A percentile compares a stretch with the other conserved stretches of the same genome.
Conservation (phyloP, 2,329 filamentous ascomycete species). For the Fusarium sp. region DNA sequence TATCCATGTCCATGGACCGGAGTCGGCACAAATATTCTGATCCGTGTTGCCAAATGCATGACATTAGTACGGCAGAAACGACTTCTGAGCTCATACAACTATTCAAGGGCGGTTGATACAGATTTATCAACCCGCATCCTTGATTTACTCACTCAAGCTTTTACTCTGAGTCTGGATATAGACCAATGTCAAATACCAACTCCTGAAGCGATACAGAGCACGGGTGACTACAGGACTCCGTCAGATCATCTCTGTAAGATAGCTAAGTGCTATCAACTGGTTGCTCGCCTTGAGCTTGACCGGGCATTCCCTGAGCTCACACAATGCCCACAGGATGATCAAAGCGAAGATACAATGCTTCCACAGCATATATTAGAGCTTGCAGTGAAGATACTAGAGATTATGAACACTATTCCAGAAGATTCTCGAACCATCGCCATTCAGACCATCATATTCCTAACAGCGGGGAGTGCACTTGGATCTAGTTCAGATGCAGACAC, state of each 20-base stretch:
- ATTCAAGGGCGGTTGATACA: no score
- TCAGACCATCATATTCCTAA: not conserved
- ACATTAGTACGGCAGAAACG: not conserved
- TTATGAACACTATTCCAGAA: not conserved
- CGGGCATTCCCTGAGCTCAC: not conserved
- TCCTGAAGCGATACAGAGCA: not conserved
- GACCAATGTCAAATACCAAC: not conserved
- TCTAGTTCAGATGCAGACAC: not conserved
- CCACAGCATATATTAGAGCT: not conserved
- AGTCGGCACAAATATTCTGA: conserved; percentile 8
- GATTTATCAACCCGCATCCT: no score
- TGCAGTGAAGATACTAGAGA: not conserved
- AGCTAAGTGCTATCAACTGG: not conserved
- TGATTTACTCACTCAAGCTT: not conserved
- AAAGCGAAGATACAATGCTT: not conserved
- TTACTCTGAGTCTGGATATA: not conserved
- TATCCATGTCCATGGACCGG: conserved; percentile 28
- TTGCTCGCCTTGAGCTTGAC: not conserved
- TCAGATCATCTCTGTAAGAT: not conserved
- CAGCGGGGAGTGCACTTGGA: not conserved
- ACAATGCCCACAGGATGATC: no score
- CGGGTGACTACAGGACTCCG: not conserved
- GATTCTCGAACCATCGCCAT: not conserved
- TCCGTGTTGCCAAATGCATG: conserved; percentile 5
- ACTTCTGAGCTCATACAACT: accelerated